Conservation (phyloP, 345 rosid species). For the Alliaria petiolata region DNA sequence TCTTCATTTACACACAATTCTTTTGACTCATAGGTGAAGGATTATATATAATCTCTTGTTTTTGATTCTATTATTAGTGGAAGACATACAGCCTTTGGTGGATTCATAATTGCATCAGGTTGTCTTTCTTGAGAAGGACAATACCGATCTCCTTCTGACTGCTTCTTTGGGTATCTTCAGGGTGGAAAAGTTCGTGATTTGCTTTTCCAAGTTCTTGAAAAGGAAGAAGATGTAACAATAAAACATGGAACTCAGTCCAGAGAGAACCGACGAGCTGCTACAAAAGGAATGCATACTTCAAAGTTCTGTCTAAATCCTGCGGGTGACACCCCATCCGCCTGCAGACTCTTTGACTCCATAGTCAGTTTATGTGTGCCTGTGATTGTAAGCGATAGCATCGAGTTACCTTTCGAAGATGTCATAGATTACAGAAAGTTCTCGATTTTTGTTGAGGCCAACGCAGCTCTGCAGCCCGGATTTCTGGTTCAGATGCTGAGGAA, state of each 20-base stretch:
- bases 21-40: not conserved
- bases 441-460: slow-evolving; percentile 62
- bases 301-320: slow-evolving; percentile 98
- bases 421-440: slow-evolving; percentile 87
- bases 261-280: slow-evolving; percentile 91
- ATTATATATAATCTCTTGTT: not conserved
- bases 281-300: slow-evolving; percentile 89
- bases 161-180: slow-evolving; percentile 34
- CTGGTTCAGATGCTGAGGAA: slow-evolving; percentile 59
- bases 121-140: not conserved
- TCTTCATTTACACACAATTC: not conserved
- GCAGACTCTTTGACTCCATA: slow-evolving; percentile 94
- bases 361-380: slow-evolving; percentile 97
- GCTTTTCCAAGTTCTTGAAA: slow-evolving; percentile 82
- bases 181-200: slow-evolving; percentile 95
- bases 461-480: slow-evolving; percentile 66
- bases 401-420: slow-evolving; percentile 91
- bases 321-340: slow-evolving; percentile 98
- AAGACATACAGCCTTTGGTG: not conserved
- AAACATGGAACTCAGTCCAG: slow-evolving; percentile 96
- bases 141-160: slow-evolving; percentile 6
- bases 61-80: not conserved
- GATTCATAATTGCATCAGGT: not conserved
- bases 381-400: slow-evolving; percentile 80
- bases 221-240: slow-evolving; percentile 69